These are phyloP conservation scores for Wickerhamomyces bisporus DNA, from an alignment of 805 yeast genomes.

Conservation along the genomic window DNA sequence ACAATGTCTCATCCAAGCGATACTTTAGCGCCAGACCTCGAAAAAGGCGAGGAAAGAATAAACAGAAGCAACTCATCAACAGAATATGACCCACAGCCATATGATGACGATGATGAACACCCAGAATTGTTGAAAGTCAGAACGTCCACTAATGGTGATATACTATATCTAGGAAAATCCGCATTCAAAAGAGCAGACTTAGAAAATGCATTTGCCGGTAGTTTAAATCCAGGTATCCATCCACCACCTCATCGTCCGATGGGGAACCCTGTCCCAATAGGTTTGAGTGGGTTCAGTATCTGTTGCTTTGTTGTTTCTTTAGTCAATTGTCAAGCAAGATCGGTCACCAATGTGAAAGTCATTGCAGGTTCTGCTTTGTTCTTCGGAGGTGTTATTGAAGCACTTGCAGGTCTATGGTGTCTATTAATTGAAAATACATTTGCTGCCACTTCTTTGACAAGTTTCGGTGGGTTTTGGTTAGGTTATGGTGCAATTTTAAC, in stretches of 20 bases:
- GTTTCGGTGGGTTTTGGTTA: constrained; percentile 73
- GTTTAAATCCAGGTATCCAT: constrained; percentile 39
- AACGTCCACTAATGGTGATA: constrained; percentile 30
- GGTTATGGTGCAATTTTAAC: constrained; percentile 60
- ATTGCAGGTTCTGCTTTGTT: constrained; percentile 64
- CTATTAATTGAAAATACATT: constrained; percentile 71
- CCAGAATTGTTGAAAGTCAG: constrained; percentile 16
- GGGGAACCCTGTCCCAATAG: constrained; percentile 77
- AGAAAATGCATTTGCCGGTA: constrained; percentile 59
- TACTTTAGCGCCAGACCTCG: constrained; percentile 12
- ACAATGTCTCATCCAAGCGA: too few relatives aligned
- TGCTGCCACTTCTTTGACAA: constrained; percentile 52
- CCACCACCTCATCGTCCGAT: constrained; percentile 43
- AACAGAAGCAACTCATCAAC: constrained; percentile 13
- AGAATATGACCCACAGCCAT: constrained; percentile 13
- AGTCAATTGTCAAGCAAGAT: constrained; percentile 62
- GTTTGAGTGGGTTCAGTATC: constrained; percentile 62
- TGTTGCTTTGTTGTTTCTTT: constrained; percentile 54
- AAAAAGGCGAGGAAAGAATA: constrained; percentile 11
- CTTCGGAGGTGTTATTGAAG: constrained; percentile 69
- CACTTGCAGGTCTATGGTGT: constrained; percentile 73
- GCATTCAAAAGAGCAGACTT: constrained; percentile 50
- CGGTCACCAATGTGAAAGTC: constrained; percentile 53
- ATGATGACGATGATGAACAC: constrained; percentile 8
- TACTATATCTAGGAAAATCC: constrained; percentile 34